These are phyloP conservation scores for Aphanomyces cochlioides DNA, from an alignment of 352 stramenopile genomes.

Conservation along the genomic window DNA sequence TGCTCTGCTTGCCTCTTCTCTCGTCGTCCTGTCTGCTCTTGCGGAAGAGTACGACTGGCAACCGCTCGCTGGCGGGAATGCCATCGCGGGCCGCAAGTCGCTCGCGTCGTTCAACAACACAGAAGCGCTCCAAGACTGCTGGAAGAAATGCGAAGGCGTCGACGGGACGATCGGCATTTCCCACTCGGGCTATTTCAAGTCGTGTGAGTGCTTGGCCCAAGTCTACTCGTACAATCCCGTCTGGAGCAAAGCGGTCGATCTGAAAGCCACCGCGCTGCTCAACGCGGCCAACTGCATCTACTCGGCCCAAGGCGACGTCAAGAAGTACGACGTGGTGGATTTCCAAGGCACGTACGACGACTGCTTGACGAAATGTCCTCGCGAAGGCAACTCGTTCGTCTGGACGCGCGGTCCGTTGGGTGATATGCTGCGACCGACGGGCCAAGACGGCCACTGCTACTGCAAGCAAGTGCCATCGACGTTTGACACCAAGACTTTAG, in stretches of 20 bases:
- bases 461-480: neutral
- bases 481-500: neutral
- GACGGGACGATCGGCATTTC: neutral
- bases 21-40: no score
- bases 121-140: neutral
- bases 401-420: neutral
- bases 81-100: no score
- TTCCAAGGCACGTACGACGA: neutral
- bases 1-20: no score
- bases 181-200: neutral
- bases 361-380: neutral
- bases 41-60: no score
- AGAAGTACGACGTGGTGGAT: neutral
- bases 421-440: neutral
- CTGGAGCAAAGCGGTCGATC: neutral
- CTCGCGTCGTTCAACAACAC: neutral
- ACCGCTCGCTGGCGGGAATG: no score
- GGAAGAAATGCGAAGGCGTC: neutral
- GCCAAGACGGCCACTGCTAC: neutral
- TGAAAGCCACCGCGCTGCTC: neutral
- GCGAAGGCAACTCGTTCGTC: neutral
- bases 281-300: neutral
- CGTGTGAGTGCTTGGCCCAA: neutral
- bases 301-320: neutral
- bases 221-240: neutral